Percentiles rank a stretch among this genome's conserved stretches.
Conservation (phyloP, 495 filamentous ascomycete genomes). For the Astrothelium macrocarpum region DNA sequence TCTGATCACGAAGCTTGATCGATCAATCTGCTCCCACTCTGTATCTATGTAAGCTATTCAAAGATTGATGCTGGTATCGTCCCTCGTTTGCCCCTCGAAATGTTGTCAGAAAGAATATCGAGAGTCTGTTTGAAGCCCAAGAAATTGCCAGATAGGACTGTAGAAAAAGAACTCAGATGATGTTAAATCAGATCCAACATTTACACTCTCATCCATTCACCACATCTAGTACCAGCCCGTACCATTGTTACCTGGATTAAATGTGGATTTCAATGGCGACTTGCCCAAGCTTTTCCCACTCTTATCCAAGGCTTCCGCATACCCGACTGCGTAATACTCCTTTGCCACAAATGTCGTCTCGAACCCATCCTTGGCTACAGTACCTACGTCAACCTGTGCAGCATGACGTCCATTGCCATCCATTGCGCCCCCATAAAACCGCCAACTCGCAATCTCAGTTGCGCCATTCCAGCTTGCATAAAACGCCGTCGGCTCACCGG, state of each 20-base stretch:
- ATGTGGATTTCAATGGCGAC: not conserved
- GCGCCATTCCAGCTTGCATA: conserved; percentile 25
- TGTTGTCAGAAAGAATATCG: too few relatives aligned
- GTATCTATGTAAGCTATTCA: too few relatives aligned
- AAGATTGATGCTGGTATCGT: too few relatives aligned
- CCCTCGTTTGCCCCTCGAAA: too few relatives aligned
- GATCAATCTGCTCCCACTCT: too few relatives aligned
- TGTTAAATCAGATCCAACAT: too few relatives aligned
- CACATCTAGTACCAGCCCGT: not conserved
- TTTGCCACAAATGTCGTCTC: conserved; percentile 20
- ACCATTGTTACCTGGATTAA: conserved; percentile 3
- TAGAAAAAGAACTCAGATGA: too few relatives aligned
- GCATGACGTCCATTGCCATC: not conserved
- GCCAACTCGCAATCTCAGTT: conserved; percentile 19
- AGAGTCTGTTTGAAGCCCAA: too few relatives aligned
- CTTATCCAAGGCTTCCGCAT: conserved; percentile 23
- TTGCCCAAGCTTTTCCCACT: conserved; percentile 13
- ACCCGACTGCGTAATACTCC: conserved; percentile 13
- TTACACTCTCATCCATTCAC: not conserved
- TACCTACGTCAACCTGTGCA: conserved; percentile 1
- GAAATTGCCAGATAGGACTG: too few relatives aligned
- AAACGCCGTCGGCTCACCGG: not conserved
- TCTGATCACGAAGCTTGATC: too few relatives aligned
- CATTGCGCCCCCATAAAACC: not conserved
- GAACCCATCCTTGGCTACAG: conserved; percentile 17